Base-by-base conservation (phyloP, 2,329 filamentous ascomycete genomes). In the Aureobasidium sp. region DNA sequence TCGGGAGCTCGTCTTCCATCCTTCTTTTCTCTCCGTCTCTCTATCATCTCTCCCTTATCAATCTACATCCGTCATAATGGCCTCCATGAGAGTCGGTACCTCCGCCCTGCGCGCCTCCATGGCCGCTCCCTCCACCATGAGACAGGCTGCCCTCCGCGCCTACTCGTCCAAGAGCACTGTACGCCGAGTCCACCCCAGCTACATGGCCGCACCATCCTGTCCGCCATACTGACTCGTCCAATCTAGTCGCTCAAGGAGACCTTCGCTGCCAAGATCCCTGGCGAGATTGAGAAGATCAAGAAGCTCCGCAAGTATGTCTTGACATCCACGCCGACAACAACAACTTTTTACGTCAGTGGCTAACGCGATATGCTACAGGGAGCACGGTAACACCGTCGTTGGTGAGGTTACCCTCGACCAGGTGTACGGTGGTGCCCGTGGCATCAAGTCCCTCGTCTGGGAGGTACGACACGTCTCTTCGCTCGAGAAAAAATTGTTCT, bases 241-340 rank as follows among this genome's bases (percentile, higher is more conserved):
- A 34, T 70, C 63, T 71, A 99, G 94, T 91, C 91, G 70, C 82
- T 99, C 76, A 99, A 99, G 84, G 94, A 99, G 78, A 93, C 91
- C 76, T 97, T 99, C 78, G 93, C 93, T 76, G 92, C 94, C 78
- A 88, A 93, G 74, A 84, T 99, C 67, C 94, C 94, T 71, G 91
- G 87, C 77, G 95, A 97, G 86, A 88, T 97, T 75, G 94, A 99
- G 82, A 90, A 97, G 86, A 91, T 99, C 84, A 99, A 99, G 90
- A 87, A 91, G 79, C 87, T 99, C 74, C 87, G 91, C 79, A 97
- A 97, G 91, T 96, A 83, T 77, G 88, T 79, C 62, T 22, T 17
- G 5, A 15, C 20, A 11, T 9, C 68, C 65, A 17, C 34, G 15
- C 31, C 36, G 7, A 52, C 9, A 34, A 1, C 37, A n/a, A 47